Base-by-base conservation (phyloP, 345 rosid species). In the Citrus medica region DNA sequence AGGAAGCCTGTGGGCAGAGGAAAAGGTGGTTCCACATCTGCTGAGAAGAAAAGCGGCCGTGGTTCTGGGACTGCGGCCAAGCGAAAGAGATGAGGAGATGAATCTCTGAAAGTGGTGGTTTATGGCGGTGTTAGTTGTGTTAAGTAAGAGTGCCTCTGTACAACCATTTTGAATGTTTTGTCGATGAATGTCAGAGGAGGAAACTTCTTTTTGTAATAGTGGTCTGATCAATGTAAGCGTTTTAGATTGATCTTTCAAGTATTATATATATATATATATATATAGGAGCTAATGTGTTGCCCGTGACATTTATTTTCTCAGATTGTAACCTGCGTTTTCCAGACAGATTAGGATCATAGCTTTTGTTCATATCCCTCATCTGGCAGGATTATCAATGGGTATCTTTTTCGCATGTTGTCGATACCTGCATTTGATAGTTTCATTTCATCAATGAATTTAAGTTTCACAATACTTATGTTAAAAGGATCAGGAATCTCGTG, bases 1-100 rank as follows among this genome's bases (percentile, higher is more conserved):
- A 91, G 87, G 85, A 76, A 83, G 19, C 55, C 88, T 1, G 89
- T 84, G 17, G 87, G 94, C 13, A 88, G 93, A 82, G 92, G 95
- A 63, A 92, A 85, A 84, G 85, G 92, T 10, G 88, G 89, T 46
- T 27, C 88, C 1, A 83, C 71, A 56, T 67, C 90, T 27, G 21
- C 83, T 0, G 81, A 79, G 73, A 84, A 80, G 82, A 83, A 71
- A 62, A 83, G 75, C 9, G 86, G 85, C 71, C 85, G 85, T 10
- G 86, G 87, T n/a, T 80, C 88, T 5, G 85, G 84, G 22, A 64
- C 86, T 14, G 89, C 86, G 8, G 63, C 89, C 6, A 92, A 95
- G 90, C 81, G 99, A 86, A 95, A 89, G 90, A 87, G 96, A 83
- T 92, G 77, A 84, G 35, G 7, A 58, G 4, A 69, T 69, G 61